A percentile compares a stretch with the other conserved stretches of the same genome.
phyloP scores from a whole-genome alignment of 208 protist species.

The Endotrypanum monterogeii region DNA sequence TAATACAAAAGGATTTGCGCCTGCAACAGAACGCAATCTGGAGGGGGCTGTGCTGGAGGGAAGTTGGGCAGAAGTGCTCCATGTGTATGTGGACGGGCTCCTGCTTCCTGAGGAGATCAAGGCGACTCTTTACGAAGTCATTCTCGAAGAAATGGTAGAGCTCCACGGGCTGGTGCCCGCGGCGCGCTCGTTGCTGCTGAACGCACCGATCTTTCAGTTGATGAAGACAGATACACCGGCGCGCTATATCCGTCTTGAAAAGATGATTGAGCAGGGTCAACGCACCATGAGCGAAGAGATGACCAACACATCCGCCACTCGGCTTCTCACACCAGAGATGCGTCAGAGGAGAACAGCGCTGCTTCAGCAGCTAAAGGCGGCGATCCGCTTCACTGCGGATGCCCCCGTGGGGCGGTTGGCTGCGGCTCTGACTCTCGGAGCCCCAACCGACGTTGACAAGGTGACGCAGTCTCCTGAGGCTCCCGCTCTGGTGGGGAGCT shows the following conservation, averaged over 20 bases:
- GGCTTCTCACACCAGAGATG: conserved; percentile 33
- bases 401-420: conserved; percentile 55
- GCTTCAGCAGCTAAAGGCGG: conserved; percentile 48
- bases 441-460: conserved; percentile 1
- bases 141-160: conserved; percentile 80
- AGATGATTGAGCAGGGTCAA: conserved; percentile 48
- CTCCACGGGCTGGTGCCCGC: conserved; percentile 64
- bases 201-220: conserved; percentile 69
- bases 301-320: conserved; percentile 3
- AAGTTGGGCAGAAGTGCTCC: conserved; percentile 72
- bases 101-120: conserved; percentile 73
- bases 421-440: conserved; percentile 34
- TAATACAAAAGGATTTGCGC: conserved; percentile 3
- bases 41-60: conserved; percentile 65
- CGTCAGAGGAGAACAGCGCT: conserved; percentile 42
- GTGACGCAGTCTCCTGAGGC: not conserved
- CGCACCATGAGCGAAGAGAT: conserved; percentile 13
- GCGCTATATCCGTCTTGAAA: conserved; percentile 68
- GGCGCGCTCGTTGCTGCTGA: conserved; percentile 69
- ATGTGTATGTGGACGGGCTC: conserved; percentile 60
- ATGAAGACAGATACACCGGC: conserved; percentile 52
- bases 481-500: not conserved
- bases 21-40: conserved; percentile 35
- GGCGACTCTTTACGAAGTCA: conserved; percentile 70
- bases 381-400: conserved; percentile 51